phyloP scores from a whole-genome alignment of 179 eudicot species.

The Beta corolliflora region DNA sequence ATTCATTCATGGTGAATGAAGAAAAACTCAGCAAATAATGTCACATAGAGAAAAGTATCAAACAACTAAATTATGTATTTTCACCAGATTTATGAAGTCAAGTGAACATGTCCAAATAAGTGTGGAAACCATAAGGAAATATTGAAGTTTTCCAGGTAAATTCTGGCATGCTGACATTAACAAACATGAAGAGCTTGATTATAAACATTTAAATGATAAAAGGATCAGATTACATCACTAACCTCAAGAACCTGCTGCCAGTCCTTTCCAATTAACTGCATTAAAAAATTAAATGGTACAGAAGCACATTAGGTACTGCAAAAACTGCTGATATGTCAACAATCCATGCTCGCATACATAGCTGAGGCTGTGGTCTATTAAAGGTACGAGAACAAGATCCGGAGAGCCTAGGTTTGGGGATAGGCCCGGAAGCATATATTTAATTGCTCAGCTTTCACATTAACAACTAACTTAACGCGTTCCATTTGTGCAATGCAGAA shows the following conservation, averaged over 20 bases:
- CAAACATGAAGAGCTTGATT: background rate
- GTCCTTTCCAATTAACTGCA: constrained; percentile 82
- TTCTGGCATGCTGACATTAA: background rate
- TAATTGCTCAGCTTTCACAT: background rate
- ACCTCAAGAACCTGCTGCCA: constrained; percentile 92
- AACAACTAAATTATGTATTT: background rate
- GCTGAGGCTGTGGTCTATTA: background rate
- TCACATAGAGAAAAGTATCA: constrained; percentile 30
- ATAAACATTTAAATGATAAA: background rate
- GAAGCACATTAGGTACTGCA: background rate
- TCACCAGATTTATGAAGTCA: constrained; percentile 23
- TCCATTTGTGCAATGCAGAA: background rate
- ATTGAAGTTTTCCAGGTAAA: background rate
- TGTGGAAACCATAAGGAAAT: background rate
- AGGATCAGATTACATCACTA: constrained; percentile 27
- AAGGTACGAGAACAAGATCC: no score
- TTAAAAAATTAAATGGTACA: constrained; percentile 5
- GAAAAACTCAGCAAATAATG: constrained; percentile 40
- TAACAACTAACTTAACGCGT: background rate
- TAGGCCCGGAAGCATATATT: background rate
- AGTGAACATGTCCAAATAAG: constrained; percentile 7
- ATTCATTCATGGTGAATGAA: constrained; percentile 33
- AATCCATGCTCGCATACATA: background rate
- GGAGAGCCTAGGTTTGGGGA: background rate
- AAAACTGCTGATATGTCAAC: background rate